These are phyloP conservation scores for Epichloe sibirici DNA, from an alignment of 2,329 filamentous ascomycete species.

Conservation along the genomic window DNA sequence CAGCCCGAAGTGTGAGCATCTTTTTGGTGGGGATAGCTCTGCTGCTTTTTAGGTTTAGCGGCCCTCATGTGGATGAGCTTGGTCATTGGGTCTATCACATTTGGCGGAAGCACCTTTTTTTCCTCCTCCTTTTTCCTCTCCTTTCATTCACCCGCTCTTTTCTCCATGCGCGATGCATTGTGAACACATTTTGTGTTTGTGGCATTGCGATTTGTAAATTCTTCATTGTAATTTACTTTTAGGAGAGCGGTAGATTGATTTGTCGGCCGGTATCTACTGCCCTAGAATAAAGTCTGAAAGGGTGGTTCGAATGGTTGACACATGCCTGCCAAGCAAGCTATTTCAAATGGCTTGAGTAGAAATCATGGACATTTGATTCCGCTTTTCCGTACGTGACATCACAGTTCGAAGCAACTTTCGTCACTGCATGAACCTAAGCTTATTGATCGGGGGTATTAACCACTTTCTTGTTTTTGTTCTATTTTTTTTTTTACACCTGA, in stretches of 20 bases:
- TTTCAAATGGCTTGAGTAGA: neutral
- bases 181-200: constrained; percentile 18
- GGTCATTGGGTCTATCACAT: constrained; percentile 5
- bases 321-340: constrained; percentile 28
- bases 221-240: constrained; percentile 17
- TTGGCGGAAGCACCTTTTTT: constrained; percentile 17
- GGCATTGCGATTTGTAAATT: constrained; percentile 38
- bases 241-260: constrained; percentile 51
- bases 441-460: neutral
- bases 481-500: neutral
- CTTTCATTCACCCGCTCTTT: constrained; percentile 17
- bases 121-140: constrained; percentile 7
- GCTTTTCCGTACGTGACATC: too few relatives aligned
- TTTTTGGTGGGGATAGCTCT: neutral
- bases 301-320: constrained; percentile 77
- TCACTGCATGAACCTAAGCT: neutral
- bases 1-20: constrained; percentile 1
- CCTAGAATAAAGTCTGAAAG: constrained; percentile 67
- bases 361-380: neutral
- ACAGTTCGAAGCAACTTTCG: too few relatives aligned
- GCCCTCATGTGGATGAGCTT: neutral
- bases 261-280: constrained; percentile 77
- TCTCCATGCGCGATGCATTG: constrained; percentile 18
- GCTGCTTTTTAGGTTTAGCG: constrained; percentile 4
- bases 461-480: constrained; percentile 2